phyloP scores from a whole-genome alignment of 441 rosid species.

The Theobroma grandiflorum region DNA sequence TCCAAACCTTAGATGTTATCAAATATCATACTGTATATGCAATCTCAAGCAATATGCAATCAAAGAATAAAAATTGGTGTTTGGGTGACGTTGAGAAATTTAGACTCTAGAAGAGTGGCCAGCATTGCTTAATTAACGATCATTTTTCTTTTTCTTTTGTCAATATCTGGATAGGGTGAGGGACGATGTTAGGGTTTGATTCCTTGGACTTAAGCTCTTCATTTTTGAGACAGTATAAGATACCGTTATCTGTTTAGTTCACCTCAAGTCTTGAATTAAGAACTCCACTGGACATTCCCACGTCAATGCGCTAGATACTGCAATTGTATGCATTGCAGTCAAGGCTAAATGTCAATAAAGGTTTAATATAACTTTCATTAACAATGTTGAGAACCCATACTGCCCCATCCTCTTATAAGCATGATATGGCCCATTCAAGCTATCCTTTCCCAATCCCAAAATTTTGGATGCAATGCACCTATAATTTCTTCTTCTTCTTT shows the following conservation, averaged over 20 bases:
- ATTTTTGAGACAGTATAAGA: not conserved
- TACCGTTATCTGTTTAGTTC: not conserved
- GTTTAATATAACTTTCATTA: constrained; percentile 17
- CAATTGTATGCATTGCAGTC: constrained; percentile 71
- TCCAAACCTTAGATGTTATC: too few relatives aligned
- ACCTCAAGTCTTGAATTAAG: constrained; percentile 91
- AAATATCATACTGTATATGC: too few relatives aligned
- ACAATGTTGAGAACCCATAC: constrained; percentile 41
- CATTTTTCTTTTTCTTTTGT: too few relatives aligned
- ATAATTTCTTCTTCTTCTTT: not conserved
- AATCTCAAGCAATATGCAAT: too few relatives aligned
- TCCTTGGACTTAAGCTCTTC: not conserved
- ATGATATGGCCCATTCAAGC: constrained; percentile 62
- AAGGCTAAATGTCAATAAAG: not conserved
- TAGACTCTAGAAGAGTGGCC: too few relatives aligned
- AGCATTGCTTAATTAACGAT: too few relatives aligned
- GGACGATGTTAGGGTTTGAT: too few relatives aligned
- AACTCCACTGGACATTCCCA: constrained; percentile 95
- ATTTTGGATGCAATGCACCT: constrained; percentile 54
- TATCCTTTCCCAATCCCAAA: constrained; percentile 39
- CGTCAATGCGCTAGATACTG: constrained; percentile 85
- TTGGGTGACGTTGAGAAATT: too few relatives aligned
- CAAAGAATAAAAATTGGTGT: too few relatives aligned
- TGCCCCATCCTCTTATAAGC: constrained; percentile 51
- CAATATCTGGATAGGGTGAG: too few relatives aligned